Conservation (phyloP, 441 rosid genomes). For the Gossypium aridum region DNA sequence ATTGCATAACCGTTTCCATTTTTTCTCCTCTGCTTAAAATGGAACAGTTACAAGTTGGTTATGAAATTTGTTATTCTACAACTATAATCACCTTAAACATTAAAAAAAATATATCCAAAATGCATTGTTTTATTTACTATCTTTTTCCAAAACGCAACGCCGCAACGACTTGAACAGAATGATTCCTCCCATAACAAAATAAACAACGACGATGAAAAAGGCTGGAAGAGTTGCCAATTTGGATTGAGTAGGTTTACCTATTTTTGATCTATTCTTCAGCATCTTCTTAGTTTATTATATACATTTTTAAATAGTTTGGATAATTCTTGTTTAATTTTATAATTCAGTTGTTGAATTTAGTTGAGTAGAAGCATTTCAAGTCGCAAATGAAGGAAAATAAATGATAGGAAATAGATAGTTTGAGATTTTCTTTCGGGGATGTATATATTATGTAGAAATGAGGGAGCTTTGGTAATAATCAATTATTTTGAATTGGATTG, state of each 20-base stretch:
- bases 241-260: conserved; percentile 69
- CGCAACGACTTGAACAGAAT: too few species aligned
- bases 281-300: not conserved
- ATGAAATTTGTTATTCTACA: too few species aligned
- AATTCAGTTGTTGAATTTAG: not conserved
- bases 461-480: not conserved
- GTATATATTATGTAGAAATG: not conserved
- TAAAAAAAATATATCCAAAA: too few species aligned
- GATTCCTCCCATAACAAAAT: not conserved
- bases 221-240: conserved; percentile 65
- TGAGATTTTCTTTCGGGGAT: not conserved
- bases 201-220: conserved; percentile 24
- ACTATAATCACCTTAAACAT: too few species aligned
- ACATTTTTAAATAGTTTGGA: not conserved
- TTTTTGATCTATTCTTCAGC: not conserved
- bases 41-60: too few species aligned
- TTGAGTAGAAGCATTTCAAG: not conserved
- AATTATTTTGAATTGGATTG: too few species aligned
- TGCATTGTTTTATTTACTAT: too few species aligned
- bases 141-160: too few species aligned
- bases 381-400: not conserved
- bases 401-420: not conserved
- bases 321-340: not conserved
- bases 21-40: too few species aligned
- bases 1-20: too few species aligned